These are phyloP conservation scores for Lasiodiplodia theobromae DNA, from an alignment of 2,329 filamentous ascomycete genomes.

Conservation along the genomic window DNA sequence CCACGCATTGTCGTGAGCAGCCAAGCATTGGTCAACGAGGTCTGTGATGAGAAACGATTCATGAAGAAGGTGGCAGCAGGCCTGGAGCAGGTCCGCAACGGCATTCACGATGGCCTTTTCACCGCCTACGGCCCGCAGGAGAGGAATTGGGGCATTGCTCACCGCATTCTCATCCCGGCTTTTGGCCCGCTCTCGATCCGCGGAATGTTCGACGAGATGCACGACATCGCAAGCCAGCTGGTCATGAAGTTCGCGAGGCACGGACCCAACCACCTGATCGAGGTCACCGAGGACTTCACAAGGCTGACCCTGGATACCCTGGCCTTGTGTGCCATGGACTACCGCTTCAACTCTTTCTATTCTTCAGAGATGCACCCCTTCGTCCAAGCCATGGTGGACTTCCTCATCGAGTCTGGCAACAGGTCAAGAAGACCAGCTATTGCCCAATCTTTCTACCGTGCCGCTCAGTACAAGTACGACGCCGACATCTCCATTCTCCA, in stretches of 20 bases:
- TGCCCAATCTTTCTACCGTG: slow-evolving; percentile 45
- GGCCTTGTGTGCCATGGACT: slow-evolving; percentile 50
- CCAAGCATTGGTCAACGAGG: slow-evolving; percentile 48
- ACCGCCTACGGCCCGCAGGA: slow-evolving; percentile 49
- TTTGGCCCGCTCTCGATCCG: slow-evolving; percentile 74
- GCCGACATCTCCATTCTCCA: slow-evolving; percentile 62
- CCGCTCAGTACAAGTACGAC: slow-evolving; percentile 58
- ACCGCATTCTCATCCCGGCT: slow-evolving; percentile 70
- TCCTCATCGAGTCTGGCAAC: slow-evolving; percentile 46
- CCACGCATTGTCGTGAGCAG: slow-evolving; percentile 42
- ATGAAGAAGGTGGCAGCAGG: slow-evolving; percentile 41
- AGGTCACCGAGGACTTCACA: slow-evolving; percentile 49
- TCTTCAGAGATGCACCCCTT: slow-evolving; percentile 47
- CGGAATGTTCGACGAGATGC: slow-evolving; percentile 66
- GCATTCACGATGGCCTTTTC: slow-evolving; percentile 50
- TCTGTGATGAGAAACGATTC: slow-evolving; percentile 49
- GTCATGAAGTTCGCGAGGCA: slow-evolving; percentile 72
- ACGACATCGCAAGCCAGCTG: slow-evolving; percentile 70
- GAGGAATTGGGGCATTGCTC: slow-evolving; percentile 61
- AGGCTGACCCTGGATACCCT: slow-evolving; percentile 48
- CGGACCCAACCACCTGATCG: slow-evolving; percentile 42
- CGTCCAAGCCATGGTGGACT: slow-evolving; percentile 47
- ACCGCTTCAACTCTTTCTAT: slow-evolving; percentile 52
- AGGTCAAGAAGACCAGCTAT: slow-evolving; percentile 42
- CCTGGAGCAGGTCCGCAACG: slow-evolving; percentile 45